Evolutionary conservation across 257 asterid genomes (phyloP).

Genomic region (Solanum virginianum): DNA sequence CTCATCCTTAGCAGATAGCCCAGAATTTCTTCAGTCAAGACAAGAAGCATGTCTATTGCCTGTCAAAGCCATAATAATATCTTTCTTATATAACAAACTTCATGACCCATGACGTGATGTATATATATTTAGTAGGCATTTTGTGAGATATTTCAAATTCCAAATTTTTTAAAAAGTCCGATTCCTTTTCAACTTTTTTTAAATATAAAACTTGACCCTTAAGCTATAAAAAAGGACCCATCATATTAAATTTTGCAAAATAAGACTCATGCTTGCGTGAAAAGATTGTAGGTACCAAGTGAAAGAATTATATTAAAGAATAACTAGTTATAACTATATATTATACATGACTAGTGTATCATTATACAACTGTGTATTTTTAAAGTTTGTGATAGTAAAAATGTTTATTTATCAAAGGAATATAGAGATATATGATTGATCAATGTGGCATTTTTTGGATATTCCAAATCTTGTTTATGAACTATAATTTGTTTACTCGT

Average conservation of each 20-base stretch:
- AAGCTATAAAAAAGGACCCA: neutral
- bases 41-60: constrained; percentile 66
- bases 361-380: neutral
- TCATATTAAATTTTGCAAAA: neutral
- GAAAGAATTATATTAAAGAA: neutral
- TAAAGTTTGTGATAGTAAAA: neutral
- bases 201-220: neutral
- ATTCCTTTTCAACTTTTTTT: neutral
- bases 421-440: neutral
- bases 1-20: constrained; percentile 15
- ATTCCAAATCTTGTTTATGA: neutral
- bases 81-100: neutral
- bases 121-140: neutral
- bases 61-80: constrained; percentile 11
- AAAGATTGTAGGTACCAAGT: neutral
- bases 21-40: constrained; percentile 38
- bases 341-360: neutral
- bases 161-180: neutral
- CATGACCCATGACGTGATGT: neutral
- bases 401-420: neutral
- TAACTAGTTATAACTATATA: neutral
- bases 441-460: neutral
- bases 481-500: neutral
- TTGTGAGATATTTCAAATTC: neutral
- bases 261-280: neutral